Conservation (phyloP, 129 eudicot species). For the Ambrosia trifida region DNA sequence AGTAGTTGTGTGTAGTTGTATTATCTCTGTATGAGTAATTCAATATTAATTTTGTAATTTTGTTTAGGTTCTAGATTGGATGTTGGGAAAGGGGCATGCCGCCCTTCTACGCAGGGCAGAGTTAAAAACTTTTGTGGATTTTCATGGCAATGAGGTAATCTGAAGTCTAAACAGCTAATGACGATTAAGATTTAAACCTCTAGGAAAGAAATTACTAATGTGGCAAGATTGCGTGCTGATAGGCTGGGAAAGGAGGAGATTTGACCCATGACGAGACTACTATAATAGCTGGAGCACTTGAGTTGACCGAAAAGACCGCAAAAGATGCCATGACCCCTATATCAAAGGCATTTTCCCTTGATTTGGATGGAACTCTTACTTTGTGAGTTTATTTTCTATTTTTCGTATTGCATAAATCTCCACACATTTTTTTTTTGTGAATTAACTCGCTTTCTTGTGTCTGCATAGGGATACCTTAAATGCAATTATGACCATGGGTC, state of each 20-base stretch:
- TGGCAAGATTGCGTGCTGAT: slow-evolving; percentile 8
- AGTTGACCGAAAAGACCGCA: slow-evolving; percentile 90
- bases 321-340: slow-evolving; percentile 99
- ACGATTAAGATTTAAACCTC: not conserved
- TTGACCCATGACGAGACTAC: slow-evolving; percentile 99
- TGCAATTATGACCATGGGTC: slow-evolving; percentile 95
- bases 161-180: slow-evolving; percentile 3
- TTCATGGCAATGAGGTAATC: slow-evolving; percentile 96
- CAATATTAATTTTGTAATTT: slow-evolving; percentile 2
- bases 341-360: slow-evolving; percentile 96
- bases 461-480: slow-evolving; percentile 88
- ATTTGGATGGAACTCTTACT: slow-evolving; percentile 94
- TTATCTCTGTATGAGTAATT: not conserved
- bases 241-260: slow-evolving; percentile 99
- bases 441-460: slow-evolving; percentile 18
- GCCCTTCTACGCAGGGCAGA: slow-evolving; percentile 91
- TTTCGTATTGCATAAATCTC: slow-evolving; percentile 10
- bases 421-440: slow-evolving; percentile 1
- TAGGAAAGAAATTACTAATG: not conserved
- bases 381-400: slow-evolving; percentile 59
- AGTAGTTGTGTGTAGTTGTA: not conserved
- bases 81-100: slow-evolving; percentile 95
- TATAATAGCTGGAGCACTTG: slow-evolving; percentile 95
- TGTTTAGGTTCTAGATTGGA: slow-evolving; percentile 86
- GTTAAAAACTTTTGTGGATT: slow-evolving; percentile 93